A percentile compares a stretch with the other conserved stretches of the same genome.
Conservation (phyloP, 1,284 basidiomycete genomes). For the Cerrena zonata region DNA sequence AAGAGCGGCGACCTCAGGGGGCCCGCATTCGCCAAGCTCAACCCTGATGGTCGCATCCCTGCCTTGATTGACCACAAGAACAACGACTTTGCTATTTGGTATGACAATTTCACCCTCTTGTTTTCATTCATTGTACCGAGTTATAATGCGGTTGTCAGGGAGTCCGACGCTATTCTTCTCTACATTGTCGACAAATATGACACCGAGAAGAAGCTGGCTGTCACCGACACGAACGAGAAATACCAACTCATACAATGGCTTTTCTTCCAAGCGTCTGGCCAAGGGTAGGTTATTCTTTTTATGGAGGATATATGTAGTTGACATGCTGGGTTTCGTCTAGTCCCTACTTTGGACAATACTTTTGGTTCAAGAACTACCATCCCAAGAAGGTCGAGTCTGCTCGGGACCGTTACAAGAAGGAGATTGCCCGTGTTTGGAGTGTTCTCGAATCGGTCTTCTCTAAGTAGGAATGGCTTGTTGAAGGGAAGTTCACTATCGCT, state of each 20-base stretch:
- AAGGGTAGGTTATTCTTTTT: conserved; percentile 14
- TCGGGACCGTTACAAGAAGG: conserved; percentile 24
- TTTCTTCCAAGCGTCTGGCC: conserved; percentile 23
- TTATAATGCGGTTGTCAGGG: no score
- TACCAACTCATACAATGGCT: no score
- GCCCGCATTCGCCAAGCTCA: conserved; percentile 16
- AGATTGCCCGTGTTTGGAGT: no score
- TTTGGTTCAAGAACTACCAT: conserved; percentile 20
- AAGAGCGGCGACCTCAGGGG: conserved; percentile 22
- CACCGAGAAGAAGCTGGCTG: conserved; percentile 21
- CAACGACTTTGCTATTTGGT: conserved; percentile 20
- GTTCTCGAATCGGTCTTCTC: conserved; percentile 23
- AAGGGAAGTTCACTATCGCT: conserved; percentile 12
- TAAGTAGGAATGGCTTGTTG: conserved; percentile 15
- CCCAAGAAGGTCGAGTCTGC: conserved; percentile 20
- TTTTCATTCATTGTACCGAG: no score
- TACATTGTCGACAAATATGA: conserved; percentile 28
- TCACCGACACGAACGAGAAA: conserved; percentile 15
- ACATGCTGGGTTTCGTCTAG: background rate
- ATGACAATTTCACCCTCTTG: no score
- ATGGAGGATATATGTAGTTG: background rate
- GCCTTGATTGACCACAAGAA: conserved; percentile 28
- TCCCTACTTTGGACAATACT: conserved; percentile 16
- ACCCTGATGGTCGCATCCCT: conserved; percentile 27
- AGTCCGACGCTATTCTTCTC: conserved; percentile 25